Evolutionary conservation across 345 rosid genomes (phyloP).

Genomic region (Rhodamnia rubescens): DNA sequence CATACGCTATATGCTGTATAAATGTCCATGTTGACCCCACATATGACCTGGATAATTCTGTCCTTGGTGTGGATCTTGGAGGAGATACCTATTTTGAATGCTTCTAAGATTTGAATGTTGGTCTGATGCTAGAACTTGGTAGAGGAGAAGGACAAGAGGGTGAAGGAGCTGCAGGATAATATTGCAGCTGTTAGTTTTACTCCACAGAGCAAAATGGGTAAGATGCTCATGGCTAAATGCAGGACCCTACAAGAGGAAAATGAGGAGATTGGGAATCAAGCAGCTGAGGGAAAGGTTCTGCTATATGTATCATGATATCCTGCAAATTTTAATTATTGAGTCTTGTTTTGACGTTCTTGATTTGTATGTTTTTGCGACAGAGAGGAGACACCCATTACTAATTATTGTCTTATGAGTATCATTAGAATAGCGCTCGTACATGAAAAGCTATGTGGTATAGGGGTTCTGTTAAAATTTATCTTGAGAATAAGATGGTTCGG

Average conservation of each 20-base stretch:
- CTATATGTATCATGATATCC: not conserved
- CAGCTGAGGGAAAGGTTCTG: constrained; percentile 88
- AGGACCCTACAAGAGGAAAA: constrained; percentile 92
- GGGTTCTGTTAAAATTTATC: not conserved
- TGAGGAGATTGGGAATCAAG: constrained; percentile 93
- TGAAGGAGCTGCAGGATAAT: constrained; percentile 89
- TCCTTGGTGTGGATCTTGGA: not conserved
- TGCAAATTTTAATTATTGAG: not conserved
- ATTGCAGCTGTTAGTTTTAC: constrained; percentile 84
- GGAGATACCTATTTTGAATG: not conserved
- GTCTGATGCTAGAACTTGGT: constrained; percentile 55
- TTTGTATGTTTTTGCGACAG: not conserved
- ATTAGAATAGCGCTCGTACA: not conserved
- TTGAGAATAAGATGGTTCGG: not conserved
- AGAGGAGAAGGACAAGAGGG: constrained; percentile 91
- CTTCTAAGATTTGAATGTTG: not conserved
- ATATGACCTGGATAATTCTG: not conserved
- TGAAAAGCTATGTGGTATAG: not conserved
- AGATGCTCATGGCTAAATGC: constrained; percentile 92
- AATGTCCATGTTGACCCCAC: not conserved
- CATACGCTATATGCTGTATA: not conserved
- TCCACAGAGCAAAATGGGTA: constrained; percentile 85
- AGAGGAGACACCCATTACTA: not conserved
- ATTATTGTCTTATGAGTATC: not conserved
- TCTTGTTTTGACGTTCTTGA: not conserved